Evolutionary conservation across 2,329 filamentous ascomycete species (phyloP).

Genomic region (Pseudogymnoascus sp.): DNA sequence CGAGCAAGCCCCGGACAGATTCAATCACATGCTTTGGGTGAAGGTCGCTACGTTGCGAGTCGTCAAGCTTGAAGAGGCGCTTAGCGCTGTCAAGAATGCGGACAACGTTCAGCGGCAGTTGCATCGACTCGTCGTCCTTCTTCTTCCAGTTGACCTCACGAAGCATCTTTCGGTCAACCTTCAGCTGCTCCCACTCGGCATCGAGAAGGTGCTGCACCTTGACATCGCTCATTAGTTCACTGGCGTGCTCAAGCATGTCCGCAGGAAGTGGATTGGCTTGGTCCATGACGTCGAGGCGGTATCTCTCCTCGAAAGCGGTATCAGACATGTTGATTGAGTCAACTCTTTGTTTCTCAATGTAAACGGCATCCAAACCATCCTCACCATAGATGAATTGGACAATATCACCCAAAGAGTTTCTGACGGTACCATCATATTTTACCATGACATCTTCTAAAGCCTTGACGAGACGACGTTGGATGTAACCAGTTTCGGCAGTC

Average conservation of each 20-base stretch:
- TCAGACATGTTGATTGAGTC: slow-evolving; percentile 78
- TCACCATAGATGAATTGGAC: slow-evolving; percentile 97
- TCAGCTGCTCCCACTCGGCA: slow-evolving; percentile 73
- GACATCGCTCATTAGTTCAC: slow-evolving; percentile 79
- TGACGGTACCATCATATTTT: slow-evolving; percentile 93
- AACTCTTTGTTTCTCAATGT: slow-evolving; percentile 87
- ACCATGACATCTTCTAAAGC: slow-evolving; percentile 96
- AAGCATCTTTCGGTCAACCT: slow-evolving; percentile 65
- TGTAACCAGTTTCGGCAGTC: slow-evolving; percentile 98
- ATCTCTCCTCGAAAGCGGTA: slow-evolving; percentile 68
- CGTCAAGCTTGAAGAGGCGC: slow-evolving; percentile 83
- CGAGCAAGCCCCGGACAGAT: slow-evolving; percentile 64
- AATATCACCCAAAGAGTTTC: slow-evolving; percentile 92
- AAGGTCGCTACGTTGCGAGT: slow-evolving; percentile 77
- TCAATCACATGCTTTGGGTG: slow-evolving; percentile 82
- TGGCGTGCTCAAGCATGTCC: slow-evolving; percentile 75
- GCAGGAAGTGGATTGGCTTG: slow-evolving; percentile 46
- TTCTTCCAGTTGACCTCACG: slow-evolving; percentile 57
- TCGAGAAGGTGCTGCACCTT: slow-evolving; percentile 81
- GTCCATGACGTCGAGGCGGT: slow-evolving; percentile 80
- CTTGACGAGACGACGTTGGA: slow-evolving; percentile 96
- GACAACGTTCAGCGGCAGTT: slow-evolving; percentile 83
- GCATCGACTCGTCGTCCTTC: slow-evolving; percentile 77
- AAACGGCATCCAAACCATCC: slow-evolving; percentile 86
- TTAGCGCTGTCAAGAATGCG: slow-evolving; percentile 88